Conservation (phyloP, 129 eudicot genomes). For the Helichrysum umbraculigerum region DNA sequence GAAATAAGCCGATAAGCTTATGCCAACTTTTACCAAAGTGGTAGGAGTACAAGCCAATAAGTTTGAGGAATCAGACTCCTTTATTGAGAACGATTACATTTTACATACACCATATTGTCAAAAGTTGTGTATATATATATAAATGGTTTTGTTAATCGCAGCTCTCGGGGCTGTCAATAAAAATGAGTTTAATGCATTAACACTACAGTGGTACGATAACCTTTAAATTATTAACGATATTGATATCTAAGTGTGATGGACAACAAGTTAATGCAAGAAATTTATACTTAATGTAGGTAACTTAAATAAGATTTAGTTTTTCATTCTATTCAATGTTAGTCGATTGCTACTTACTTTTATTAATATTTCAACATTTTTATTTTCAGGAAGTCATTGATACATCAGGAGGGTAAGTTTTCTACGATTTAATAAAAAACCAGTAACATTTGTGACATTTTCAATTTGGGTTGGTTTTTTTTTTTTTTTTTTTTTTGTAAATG, state of each 20-base stretch:
- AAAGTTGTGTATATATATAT: not conserved
- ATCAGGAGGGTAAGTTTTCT: slow-evolving; percentile 81
- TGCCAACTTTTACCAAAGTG: not conserved
- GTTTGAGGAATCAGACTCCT: not conserved
- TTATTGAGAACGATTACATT: not conserved
- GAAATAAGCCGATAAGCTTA: not conserved
- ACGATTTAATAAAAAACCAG: not conserved
- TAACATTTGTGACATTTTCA: not conserved
- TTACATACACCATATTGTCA: not conserved
- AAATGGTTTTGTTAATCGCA: no score
- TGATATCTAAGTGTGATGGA: no score
- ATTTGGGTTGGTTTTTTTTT: no score
- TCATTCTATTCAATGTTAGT: not conserved
- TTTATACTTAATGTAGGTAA: not conserved
- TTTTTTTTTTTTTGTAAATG: not conserved
- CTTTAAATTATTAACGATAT: not conserved
- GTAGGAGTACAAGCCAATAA: not conserved
- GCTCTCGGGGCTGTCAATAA: not conserved
- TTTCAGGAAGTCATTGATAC: slow-evolving; percentile 87
- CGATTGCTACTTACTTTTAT: not conserved
- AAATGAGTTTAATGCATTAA: not conserved
- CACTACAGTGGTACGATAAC: not conserved
- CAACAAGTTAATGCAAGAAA: not conserved
- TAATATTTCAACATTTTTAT: slow-evolving; percentile 2
- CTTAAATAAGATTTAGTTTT: not conserved